Evolutionary conservation across 257 asterid genomes (phyloP).

Genomic region (Scutellaria galericulata): DNA sequence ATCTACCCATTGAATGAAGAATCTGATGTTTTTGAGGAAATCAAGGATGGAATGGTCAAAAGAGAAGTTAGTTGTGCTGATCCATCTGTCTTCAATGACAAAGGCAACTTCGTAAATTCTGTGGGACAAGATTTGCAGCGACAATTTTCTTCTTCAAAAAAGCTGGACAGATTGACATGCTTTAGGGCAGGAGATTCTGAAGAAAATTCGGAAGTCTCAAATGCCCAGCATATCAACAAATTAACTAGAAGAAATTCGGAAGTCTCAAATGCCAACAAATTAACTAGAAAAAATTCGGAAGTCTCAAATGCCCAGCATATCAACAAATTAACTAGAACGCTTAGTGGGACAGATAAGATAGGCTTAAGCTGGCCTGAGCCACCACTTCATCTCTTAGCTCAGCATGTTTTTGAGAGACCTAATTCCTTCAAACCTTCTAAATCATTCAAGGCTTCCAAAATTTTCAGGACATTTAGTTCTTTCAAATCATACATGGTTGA

Average conservation of each 20-base stretch:
- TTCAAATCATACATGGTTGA: slow-evolving; percentile 47
- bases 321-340: slow-evolving; percentile 51
- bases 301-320: slow-evolving; percentile 37
- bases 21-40: slow-evolving; percentile 45
- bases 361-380: slow-evolving; percentile 97
- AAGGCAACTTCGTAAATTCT: slow-evolving; percentile 31
- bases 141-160: slow-evolving; percentile 61
- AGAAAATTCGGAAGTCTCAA: slow-evolving; percentile 46
- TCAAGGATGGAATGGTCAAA: slow-evolving; percentile 36
- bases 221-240: slow-evolving; percentile 41
- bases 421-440: slow-evolving; percentile 56
- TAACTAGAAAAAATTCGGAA: slow-evolving; percentile 51
- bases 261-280: slow-evolving; percentile 40
- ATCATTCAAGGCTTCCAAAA: slow-evolving; percentile 56
- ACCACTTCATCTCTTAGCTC: slow-evolving; percentile 68
- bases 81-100: slow-evolving; percentile 37
- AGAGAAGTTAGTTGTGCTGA: slow-evolving; percentile 38
- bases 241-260: slow-evolving; percentile 56
- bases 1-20: slow-evolving; percentile 71
- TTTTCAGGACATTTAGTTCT: slow-evolving; percentile 58
- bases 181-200: slow-evolving; percentile 49
- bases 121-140: slow-evolving; percentile 42
- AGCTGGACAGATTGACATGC: slow-evolving; percentile 58
- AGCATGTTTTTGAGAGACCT: slow-evolving; percentile 56
- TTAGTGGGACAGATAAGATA: slow-evolving; percentile 74